A percentile compares a stretch with the other conserved stretches of the same genome.
phyloP scores from a whole-genome alignment of 371 early-diverging fungal genomes.

The Syncephalastrum sp. region DNA sequence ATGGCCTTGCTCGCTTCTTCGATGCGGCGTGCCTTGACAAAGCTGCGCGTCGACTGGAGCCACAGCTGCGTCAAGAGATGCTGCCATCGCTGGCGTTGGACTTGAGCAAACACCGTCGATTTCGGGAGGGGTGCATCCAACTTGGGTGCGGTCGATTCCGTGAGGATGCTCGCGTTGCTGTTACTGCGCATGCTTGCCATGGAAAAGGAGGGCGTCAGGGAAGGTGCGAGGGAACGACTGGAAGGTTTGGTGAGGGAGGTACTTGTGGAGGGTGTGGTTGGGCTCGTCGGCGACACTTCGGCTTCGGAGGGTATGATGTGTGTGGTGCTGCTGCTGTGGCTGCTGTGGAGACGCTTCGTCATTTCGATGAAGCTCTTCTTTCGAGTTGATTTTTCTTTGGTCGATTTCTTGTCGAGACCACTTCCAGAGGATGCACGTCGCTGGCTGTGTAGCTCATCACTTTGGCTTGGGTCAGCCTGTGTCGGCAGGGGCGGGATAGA shows the following conservation, averaged over 20 bases:
- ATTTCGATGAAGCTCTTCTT: conserved; percentile 11
- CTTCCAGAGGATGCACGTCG: too few species aligned
- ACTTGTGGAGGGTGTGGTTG: too few species aligned
- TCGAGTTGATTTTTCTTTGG: not conserved
- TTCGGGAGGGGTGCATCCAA: conserved; percentile 1
- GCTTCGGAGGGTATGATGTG: too few species aligned
- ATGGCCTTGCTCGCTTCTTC: conserved; percentile 64
- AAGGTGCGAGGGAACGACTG: not conserved
- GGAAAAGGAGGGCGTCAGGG: conserved; percentile 7
- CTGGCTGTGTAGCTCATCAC: too few species aligned
- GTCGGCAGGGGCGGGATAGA: too few species aligned
- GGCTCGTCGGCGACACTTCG: too few species aligned
- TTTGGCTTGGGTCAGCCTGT: too few species aligned
- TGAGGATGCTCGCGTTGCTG: not conserved
- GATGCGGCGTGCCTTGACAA: conserved; percentile 48
- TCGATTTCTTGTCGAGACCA: too few species aligned
- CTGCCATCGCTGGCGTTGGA: conserved; percentile 25
- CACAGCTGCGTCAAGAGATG: conserved; percentile 32
- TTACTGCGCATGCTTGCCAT: conserved; percentile 8
- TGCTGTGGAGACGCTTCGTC: conserved; percentile 6
- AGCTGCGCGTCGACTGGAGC: conserved; percentile 61
- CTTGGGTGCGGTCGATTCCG: not conserved
- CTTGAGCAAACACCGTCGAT: conserved; percentile 11
- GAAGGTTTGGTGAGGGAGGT: not conserved
- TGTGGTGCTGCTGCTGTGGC: not conserved